Percentiles rank a stretch among this genome's conserved stretches.
Evolutionary conservation across 768 basidiomycete genomes (phyloP).

Genomic region (Symmetrospora coprosmae): DNA sequence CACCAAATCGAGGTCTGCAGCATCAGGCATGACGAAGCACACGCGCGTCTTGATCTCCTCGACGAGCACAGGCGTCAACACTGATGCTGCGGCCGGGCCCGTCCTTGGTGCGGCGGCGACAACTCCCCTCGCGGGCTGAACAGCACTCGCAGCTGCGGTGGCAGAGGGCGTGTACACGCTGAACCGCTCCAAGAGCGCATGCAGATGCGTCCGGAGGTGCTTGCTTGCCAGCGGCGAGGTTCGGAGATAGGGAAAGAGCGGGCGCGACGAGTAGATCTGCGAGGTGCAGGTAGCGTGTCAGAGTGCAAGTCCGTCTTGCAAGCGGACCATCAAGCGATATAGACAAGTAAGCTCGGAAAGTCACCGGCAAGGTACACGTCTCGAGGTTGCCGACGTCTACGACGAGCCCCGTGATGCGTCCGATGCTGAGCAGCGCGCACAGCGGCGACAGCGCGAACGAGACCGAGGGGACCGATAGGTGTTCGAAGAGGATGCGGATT

Average conservation of each 20-base stretch:
- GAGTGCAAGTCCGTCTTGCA: too few species aligned
- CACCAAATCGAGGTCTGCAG: background rate
- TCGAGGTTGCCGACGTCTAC: conserved; percentile 86
- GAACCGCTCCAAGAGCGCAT: conserved; percentile 64
- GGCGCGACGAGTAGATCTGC: conserved; percentile 79
- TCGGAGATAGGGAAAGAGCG: conserved; percentile 64
- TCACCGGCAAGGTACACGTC: conserved; percentile 63
- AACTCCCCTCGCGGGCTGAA: conserved; percentile 44
- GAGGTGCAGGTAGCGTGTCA: background rate
- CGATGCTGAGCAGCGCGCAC: conserved; percentile 67
- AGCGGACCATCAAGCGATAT: too few species aligned
- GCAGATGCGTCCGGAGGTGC: conserved; percentile 62
- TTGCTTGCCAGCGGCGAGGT: conserved; percentile 80
- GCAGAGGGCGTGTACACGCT: conserved; percentile 75
- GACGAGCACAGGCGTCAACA: conserved; percentile 63
- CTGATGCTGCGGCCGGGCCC: conserved; percentile 63
- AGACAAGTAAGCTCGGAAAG: too few species aligned
- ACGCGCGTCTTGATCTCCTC: conserved; percentile 82
- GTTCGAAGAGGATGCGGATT: conserved; percentile 73
- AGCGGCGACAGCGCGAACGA: conserved; percentile 84
- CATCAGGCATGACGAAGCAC: conserved; percentile 54
- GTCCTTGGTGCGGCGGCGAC: too few species aligned
- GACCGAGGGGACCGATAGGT: conserved; percentile 80
- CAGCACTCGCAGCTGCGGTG: conserved; percentile 48
- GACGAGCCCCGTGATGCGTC: conserved; percentile 82